Conservation (phyloP, 371 early-diverging fungal genomes). For the Apophysomyces variabilis region DNA sequence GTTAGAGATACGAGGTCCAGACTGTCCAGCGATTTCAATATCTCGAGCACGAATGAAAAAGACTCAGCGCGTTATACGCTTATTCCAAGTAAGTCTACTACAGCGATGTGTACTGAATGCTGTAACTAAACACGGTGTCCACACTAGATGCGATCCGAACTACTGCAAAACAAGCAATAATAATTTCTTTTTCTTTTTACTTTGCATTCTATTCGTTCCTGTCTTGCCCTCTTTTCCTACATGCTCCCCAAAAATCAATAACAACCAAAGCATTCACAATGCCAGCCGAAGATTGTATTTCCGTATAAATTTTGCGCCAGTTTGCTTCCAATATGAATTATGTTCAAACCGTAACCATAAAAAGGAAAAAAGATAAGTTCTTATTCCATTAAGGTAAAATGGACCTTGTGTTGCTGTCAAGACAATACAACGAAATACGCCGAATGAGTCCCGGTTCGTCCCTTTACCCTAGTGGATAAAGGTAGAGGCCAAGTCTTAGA, state of each 20-base stretch:
- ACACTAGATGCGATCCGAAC: conserved; percentile 3
- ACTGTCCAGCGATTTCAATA: not conserved
- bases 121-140: no score
- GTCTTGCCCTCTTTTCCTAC: not conserved
- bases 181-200: not conserved
- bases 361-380: no score
- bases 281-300: not conserved
- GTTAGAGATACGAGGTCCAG: conserved; percentile 17
- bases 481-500: no score
- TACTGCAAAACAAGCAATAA: not conserved
- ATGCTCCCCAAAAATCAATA: not conserved
- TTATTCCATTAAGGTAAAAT: no score
- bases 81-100: conserved; percentile 30
- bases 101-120: not conserved
- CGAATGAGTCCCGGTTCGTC: no score
- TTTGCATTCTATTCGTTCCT: not conserved
- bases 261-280: not conserved
- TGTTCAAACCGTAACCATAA: no score
- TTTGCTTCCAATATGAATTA: no score
- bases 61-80: conserved; percentile 27
- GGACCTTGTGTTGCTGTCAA: no score
- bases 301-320: not conserved
- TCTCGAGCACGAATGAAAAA: conserved; percentile 25
- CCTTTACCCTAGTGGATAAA: no score
- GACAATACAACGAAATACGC: no score